Evolutionary conservation across 2,329 filamentous ascomycete species (phyloP).

Genomic region (Colletotrichum lentis): DNA sequence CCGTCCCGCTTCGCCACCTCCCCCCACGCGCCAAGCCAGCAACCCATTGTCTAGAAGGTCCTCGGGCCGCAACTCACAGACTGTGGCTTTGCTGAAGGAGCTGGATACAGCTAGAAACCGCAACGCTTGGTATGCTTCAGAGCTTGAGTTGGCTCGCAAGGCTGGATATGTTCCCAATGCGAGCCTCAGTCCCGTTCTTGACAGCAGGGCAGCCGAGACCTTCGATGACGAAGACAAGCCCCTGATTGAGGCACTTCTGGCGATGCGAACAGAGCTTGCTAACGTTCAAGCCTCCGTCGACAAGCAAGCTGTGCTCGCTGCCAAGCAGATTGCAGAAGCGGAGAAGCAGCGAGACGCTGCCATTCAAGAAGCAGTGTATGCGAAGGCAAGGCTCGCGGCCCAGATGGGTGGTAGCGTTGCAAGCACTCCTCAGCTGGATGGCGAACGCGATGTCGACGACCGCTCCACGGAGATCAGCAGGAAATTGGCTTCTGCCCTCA

Average conservation of each 20-base stretch:
- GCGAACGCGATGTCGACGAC: slow-evolving; percentile 68
- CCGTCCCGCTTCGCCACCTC: slow-evolving; percentile 66
- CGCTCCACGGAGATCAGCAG: slow-evolving; percentile 78
- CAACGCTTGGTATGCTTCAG: slow-evolving; percentile 97
- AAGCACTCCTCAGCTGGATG: slow-evolving; percentile 67
- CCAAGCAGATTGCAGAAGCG: slow-evolving; percentile 89
- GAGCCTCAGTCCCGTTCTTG: slow-evolving; percentile 75
- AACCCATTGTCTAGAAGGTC: slow-evolving; percentile 68
- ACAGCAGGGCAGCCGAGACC: slow-evolving; percentile 77
- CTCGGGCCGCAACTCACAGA: slow-evolving; percentile 69
- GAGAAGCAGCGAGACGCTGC: slow-evolving; percentile 94
- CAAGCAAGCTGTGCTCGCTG: slow-evolving; percentile 83
- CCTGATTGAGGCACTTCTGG: slow-evolving; percentile 87
- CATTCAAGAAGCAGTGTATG: slow-evolving; percentile 94
- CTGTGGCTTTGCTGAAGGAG: slow-evolving; percentile 82
- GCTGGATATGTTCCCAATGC: slow-evolving; percentile 82
- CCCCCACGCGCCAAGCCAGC: slow-evolving; percentile 64
- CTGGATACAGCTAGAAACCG: slow-evolving; percentile 83
- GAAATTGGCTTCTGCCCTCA: slow-evolving; percentile 83
- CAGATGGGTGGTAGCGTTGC: slow-evolving; percentile 71
- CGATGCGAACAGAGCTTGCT: slow-evolving; percentile 87
- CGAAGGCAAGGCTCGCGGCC: slow-evolving; percentile 89
- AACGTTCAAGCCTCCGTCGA: slow-evolving; percentile 92
- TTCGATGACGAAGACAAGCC: slow-evolving; percentile 94
- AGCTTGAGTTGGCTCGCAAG: slow-evolving; percentile 89